Base-by-base conservation (phyloP, 2,329 filamentous ascomycete genomes). In the Alternaria sp. region DNA sequence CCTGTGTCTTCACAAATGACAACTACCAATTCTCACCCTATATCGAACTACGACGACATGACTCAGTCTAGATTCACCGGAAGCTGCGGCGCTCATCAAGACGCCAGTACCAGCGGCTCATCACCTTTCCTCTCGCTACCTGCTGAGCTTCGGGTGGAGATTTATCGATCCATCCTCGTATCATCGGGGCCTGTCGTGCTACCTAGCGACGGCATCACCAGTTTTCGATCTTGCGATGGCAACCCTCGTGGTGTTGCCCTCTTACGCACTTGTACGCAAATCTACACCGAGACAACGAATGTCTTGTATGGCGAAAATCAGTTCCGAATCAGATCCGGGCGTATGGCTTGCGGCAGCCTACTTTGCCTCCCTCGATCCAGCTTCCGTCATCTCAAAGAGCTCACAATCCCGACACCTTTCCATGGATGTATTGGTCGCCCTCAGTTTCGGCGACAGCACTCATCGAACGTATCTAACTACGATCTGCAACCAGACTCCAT, bases 61-160 rank as follows among this genome's bases (percentile, higher is more conserved):
- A 1, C 8, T 1, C 36, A 40, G 1, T 40, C 36, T 0, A 40
- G 0, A 1, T 2, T 1, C 0, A 40, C 36, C 36, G 36, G 36
- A 40, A 40, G 36, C 36, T 40, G 36, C 36, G 36, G 0, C 36
- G 9, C 36, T 17, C 1, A 1, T 40, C 36, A 40, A 17, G 0
- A 40, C 36, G 36, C 0, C n/a, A 17, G 36, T 40, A 10, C 1
- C 1, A 40, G 3, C 15, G 36, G 36, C 36, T 40, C 1, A 3
- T 40, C 36, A 40, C 36, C 36, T 1, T 40, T 40, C 36, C 36
- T 40, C 36, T 40, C 36, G 15, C 5, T 40, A 10, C 36, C 36
- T 40, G 36, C n/a, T 0, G 36, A 40, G 36, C 36, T 40, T 40
- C 0, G 36, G 8, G 36, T 40, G 0, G 36, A 40, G 15, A 40